Evolutionary conservation across 2,329 filamentous ascomycete species (phyloP), one percentile per base, ranked within the genome.

Genomic region (Fusarium cyanostomum): DNA sequence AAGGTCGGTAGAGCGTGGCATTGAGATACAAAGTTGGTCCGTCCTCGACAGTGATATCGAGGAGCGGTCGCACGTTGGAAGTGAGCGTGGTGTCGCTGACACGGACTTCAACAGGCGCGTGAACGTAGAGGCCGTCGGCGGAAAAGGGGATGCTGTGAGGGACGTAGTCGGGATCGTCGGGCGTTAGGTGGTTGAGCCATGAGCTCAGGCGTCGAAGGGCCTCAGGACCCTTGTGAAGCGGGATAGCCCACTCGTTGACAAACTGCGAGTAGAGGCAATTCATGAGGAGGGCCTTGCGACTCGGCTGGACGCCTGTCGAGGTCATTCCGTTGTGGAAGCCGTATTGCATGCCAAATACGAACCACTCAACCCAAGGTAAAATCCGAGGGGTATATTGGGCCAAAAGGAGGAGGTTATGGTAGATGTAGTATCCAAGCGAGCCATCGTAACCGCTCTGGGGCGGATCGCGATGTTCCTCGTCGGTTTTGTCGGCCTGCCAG

Each of bases 211-310:
- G 88, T 28, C 82, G 84, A 38, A 99, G 86, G 8, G 92, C 94
- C 77, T 97, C 94, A 12, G 94, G 94, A 0, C 95, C 95, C 67
- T 90, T 90, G 63, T 87, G 81, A 1, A 99, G 83, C 1, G 95
- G 94, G 7, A 99, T 84, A 1, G 94, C 94, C 95, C 95, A 99
- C 75, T 99, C 95, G 75, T 99, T 97, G 66, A 99, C 95, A 71
- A 92, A 97, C 74, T 99, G 95, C n/a, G 91, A 94, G 81, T 97
- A 99, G 7, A 98, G 85, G 72, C 95, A 99, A 80, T 99, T 95
- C 91, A 99, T 94, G 49, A 97, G 83, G 41, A 98, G 85, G 11
- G 93, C 94, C 64, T 89, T 82, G 58, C 90, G 87, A 63, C 90
- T 91, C 18, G 90, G 88, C 76, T 97, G 91, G 15, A 97, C 86